These are phyloP conservation scores for Septoria linicola DNA, from an alignment of 2,329 filamentous ascomycete species.

Conservation along the genomic window DNA sequence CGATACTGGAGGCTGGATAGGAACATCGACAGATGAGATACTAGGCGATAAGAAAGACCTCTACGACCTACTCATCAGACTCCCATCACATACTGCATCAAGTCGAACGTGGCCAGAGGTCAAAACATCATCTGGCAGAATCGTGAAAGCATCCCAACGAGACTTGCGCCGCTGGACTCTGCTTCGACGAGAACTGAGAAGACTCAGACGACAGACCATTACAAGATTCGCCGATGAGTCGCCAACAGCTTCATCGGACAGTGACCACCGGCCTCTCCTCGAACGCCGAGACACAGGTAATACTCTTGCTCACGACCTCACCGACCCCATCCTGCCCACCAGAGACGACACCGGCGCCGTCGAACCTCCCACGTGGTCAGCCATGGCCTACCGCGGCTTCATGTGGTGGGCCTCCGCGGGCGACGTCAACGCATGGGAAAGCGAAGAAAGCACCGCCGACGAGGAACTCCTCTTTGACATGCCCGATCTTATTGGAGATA, in stretches of 20 bases:
- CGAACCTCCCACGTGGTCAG: conserved; percentile 63
- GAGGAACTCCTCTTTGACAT: conserved; percentile 46
- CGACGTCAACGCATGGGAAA: conserved; percentile 60
- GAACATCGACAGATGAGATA: conserved; percentile 93
- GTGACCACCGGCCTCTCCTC: conserved; percentile 20
- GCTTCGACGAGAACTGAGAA: conserved; percentile 49
- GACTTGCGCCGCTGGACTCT: conserved; percentile 78
- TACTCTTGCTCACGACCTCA: conserved; percentile 7
- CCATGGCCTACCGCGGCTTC: conserved; percentile 76
- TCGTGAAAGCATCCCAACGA: conserved; percentile 82
- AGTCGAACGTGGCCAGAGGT: conserved; percentile 62
- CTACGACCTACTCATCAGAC: conserved; percentile 85
- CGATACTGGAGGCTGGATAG: conserved; percentile 69
- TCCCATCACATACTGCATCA: conserved; percentile 30
- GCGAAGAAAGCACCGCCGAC: conserved; percentile 55
- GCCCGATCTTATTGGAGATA: conserved; percentile 32
- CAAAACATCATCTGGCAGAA: conserved; percentile 64
- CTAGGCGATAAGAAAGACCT: conserved; percentile 80
- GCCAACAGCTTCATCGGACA: conserved; percentile 2
- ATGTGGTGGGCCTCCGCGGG: conserved; percentile 90
- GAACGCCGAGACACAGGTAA: conserved; percentile 28
- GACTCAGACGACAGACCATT: conserved; percentile 38
- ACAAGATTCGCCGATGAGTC: conserved; percentile 33
- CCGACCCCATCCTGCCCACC: conserved; percentile 24
- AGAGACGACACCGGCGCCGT: conserved; percentile 42